Evolutionary conservation across 2,329 filamentous ascomycete species (phyloP), one percentile per base, ranked within the genome.

Genomic region (Neurospora crassa): DNA sequence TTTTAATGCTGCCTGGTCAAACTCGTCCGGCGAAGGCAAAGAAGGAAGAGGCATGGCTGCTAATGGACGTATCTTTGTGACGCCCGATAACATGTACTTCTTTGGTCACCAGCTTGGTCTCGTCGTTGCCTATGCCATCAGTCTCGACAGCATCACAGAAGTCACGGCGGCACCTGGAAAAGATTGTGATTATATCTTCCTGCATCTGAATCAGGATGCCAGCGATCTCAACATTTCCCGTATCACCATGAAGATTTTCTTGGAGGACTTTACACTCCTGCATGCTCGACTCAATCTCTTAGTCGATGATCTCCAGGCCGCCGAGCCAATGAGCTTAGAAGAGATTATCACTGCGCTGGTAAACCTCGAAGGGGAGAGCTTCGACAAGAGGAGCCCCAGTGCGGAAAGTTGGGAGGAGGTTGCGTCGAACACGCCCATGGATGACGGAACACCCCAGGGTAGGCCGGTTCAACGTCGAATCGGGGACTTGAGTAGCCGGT

Each of bases 21-120:
- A 86, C 74, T 83, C 85, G 20, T 81, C 83, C 11, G 81, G 82
- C 34, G 81, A 82, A 20, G 79, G 80, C n/a, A 81, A 83, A 8
- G 79, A 81, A 3, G 80, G 78, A 70, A 82, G 82, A 18, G 80
- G 78, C 73, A 93, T 98, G 75, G 82, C 84, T 29, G 86, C 87
- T 20, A 87, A 87, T 70, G 87, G 96, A 0, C 89, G 96, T 70
- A 90, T 97, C 34, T 99, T 96, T 79, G 90, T 97, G 72, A 98
- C 95, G 0, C 86, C 91, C 0, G 90, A 91, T 73, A 92, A 94
- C 74, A 90, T 99, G 79, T 98, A 97, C 80, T 98, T 99, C 78
- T 99, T 97, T 81, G 96, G 94, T 76, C 92, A 98, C 78, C 92
- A 97, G 78, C 90, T 97, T 79, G 96, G 96, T 6, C 86, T 99